Conservation (phyloP, 2,329 filamentous ascomycete species). For the Alternaria novae-zelandiae region DNA sequence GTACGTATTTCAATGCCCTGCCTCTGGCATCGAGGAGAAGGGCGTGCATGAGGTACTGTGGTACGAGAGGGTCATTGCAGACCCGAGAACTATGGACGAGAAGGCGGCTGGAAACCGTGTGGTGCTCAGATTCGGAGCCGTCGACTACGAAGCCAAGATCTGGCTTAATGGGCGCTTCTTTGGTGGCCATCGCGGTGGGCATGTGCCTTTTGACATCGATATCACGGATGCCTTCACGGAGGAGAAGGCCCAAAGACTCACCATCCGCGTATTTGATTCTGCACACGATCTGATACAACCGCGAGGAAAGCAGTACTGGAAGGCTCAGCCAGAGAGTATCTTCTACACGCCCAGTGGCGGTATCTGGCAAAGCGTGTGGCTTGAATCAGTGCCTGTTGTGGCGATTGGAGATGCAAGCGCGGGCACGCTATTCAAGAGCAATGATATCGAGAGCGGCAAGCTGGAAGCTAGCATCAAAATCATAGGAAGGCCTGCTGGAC, state of each 20-base stretch:
- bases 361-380: slow-evolving; percentile 65
- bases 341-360: slow-evolving; percentile 65
- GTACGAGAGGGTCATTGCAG: slow-evolving; percentile 64
- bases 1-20: slow-evolving; percentile 69
- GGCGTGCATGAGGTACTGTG: slow-evolving; percentile 71
- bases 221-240: slow-evolving; percentile 56
- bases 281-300: slow-evolving; percentile 69
- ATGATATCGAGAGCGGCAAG: slow-evolving; percentile 60
- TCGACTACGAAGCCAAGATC: slow-evolving; percentile 66
- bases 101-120: slow-evolving; percentile 51
- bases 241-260: slow-evolving; percentile 48
- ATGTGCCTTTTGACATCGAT: slow-evolving; percentile 65
- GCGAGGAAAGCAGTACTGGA: slow-evolving; percentile 72
- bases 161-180: slow-evolving; percentile 63
- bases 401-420: slow-evolving; percentile 62
- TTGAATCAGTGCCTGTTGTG: slow-evolving; percentile 61
- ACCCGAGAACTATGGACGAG: slow-evolving; percentile 57
- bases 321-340: slow-evolving; percentile 65
- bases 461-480: slow-evolving; percentile 61
- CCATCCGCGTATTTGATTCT: slow-evolving; percentile 67
- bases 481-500: slow-evolving; percentile 56
- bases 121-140: slow-evolving; percentile 64
- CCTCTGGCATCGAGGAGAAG: slow-evolving; percentile 67
- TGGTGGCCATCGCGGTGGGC: slow-evolving; percentile 64
- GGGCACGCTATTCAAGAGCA: slow-evolving; percentile 64